These are phyloP conservation scores for Phalaenopsis hybrid DNA, from an alignment of 116 monocot genomes.

Conservation along the genomic window DNA sequence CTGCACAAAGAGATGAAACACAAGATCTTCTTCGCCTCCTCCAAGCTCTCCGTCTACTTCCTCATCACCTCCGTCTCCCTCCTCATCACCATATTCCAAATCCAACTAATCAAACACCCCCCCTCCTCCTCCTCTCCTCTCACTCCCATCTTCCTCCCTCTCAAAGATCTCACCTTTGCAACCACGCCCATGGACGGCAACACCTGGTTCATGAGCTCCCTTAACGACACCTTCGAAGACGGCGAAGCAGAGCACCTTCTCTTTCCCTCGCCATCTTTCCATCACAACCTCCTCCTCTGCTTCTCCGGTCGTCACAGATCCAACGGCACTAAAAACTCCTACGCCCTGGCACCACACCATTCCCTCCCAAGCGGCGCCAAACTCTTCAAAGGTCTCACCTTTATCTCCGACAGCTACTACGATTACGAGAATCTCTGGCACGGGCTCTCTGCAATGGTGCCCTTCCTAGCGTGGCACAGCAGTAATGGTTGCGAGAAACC, in stretches of 20 bases:
- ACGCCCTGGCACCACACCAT: conserved; percentile 40
- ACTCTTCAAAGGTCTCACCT: conserved; percentile 41
- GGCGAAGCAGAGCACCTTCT: conserved; percentile 45
- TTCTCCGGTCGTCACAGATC: conserved; percentile 28
- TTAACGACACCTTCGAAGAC: conserved; percentile 42
- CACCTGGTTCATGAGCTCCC: conserved; percentile 63
- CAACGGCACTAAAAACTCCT: conserved; percentile 52
- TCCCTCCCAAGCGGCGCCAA: conserved; percentile 39
- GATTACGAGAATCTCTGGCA: conserved; percentile 62
- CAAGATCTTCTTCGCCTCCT: neutral
- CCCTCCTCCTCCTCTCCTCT: neutral
- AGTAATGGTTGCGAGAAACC: conserved; percentile 22
- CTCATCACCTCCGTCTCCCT: conserved; percentile 23
- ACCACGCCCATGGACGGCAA: conserved; percentile 17
- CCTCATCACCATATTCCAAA: conserved; percentile 30
- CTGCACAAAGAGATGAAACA: neutral
- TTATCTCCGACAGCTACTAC: too few relatives aligned
- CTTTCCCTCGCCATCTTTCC: conserved; percentile 48
- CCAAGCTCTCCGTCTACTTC: conserved; percentile 22
- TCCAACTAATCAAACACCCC: conserved; percentile 16
- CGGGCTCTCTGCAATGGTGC: conserved; percentile 40
- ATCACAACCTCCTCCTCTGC: conserved; percentile 44
- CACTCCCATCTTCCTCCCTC: conserved; percentile 20
- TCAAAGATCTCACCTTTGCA: conserved; percentile 31
- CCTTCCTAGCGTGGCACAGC: conserved; percentile 46